Conservation (phyloP, 768 basidiomycete genomes). For the Auricularia heimuer region DNA sequence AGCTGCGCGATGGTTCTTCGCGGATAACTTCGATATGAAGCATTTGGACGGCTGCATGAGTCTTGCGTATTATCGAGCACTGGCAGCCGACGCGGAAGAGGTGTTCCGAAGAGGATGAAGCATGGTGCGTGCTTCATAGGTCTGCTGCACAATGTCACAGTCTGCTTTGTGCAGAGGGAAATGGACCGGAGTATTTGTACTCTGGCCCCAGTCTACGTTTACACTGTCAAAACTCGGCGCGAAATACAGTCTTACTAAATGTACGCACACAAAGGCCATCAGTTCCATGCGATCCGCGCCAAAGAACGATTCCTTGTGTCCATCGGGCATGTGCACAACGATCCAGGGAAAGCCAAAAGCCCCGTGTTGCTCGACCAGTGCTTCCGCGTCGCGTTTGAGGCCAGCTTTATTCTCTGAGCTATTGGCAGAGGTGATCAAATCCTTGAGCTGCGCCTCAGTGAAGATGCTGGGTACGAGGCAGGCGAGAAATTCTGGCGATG, state of each 20-base stretch:
- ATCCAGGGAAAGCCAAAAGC: constrained; percentile 7
- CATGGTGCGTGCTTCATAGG: no score
- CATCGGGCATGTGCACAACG: constrained; percentile 1
- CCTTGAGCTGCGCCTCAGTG: not conserved
- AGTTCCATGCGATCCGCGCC: constrained; percentile 2
- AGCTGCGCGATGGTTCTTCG: not conserved
- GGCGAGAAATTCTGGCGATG: constrained; percentile 1
- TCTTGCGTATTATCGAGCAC: not conserved
- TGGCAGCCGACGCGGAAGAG: not conserved
- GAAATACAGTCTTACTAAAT: not conserved
- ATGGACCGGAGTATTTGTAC: not conserved
- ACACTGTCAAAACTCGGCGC: not conserved
- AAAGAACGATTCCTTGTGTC: not conserved
- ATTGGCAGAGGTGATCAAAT: not conserved
- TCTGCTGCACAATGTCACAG: not conserved
- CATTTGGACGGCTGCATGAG: not conserved
- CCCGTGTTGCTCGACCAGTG: constrained; percentile 1
- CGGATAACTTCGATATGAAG: not conserved
- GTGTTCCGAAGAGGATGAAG: no score
- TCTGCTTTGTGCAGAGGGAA: not conserved
- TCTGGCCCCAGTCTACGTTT: not conserved
- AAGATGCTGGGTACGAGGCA: not conserved
- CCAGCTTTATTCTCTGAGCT: not conserved
- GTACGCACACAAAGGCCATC: constrained; percentile 4
- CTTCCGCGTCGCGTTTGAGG: not conserved